phyloP scores from a whole-genome alignment of 345 rosid species.

The Diplotaxis tenuifolia region DNA sequence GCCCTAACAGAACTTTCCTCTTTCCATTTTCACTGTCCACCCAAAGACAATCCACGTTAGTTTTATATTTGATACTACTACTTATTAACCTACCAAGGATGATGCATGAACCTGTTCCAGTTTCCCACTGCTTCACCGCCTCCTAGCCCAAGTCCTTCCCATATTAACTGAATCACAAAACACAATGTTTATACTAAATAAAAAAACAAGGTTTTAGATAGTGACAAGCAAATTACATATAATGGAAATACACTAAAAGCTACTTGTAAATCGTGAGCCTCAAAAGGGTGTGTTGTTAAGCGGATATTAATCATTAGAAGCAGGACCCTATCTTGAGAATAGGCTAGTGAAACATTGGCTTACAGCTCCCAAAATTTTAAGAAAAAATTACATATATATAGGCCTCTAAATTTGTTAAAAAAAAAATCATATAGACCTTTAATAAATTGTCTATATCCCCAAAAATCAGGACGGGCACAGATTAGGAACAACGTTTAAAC shows the following conservation, averaged over 20 bases:
- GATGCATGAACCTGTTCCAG: conserved; percentile 72
- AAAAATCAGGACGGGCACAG: too few species aligned
- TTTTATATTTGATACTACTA: neutral
- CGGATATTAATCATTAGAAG: neutral
- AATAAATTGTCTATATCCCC: too few species aligned
- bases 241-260: neutral
- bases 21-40: conserved; percentile 48
- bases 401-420: too few species aligned
- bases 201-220: neutral
- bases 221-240: neutral
- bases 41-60: neutral
- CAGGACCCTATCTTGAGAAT: too few species aligned
- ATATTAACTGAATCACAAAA: conserved; percentile 54
- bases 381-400: too few species aligned
- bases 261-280: neutral
- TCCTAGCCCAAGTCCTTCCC: conserved; percentile 97
- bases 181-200: neutral
- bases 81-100: neutral
- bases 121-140: conserved; percentile 63
- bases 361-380: too few species aligned
- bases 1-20: conserved; percentile 70
- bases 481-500: neutral
- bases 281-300: too few species aligned
- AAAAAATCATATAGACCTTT: too few species aligned
- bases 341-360: too few species aligned